Evolutionary conservation across 2,329 filamentous ascomycete species (phyloP).

Genomic region (Gnomoniopsis sp.): DNA sequence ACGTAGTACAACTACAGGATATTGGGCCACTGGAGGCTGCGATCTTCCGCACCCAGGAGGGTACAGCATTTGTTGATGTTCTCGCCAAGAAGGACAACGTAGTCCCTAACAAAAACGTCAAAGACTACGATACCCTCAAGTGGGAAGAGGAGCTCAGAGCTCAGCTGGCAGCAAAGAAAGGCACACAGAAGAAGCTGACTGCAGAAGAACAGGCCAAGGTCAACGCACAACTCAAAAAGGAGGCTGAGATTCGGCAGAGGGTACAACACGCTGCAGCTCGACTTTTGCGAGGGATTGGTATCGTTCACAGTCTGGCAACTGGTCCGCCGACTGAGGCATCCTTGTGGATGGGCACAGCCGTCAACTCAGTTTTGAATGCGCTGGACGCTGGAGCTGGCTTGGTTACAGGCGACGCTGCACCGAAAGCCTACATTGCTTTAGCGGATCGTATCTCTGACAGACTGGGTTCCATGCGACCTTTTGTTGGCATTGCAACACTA

Average conservation of each 20-base stretch:
- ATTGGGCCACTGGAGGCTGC: conserved; percentile 86
- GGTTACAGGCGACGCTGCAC: conserved; percentile 75
- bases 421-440: conserved; percentile 75
- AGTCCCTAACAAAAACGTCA: conserved; percentile 80
- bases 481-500: conserved; percentile 83
- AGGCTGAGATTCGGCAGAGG: conserved; percentile 72
- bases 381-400: conserved; percentile 79
- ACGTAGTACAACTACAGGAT: conserved; percentile 63
- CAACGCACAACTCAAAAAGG: conserved; percentile 85
- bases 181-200: conserved; percentile 84
- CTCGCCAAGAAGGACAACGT: conserved; percentile 74
- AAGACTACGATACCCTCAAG: conserved; percentile 93
- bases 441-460: conserved; percentile 71
- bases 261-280: conserved; percentile 67
- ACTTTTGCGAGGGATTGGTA: conserved; percentile 78
- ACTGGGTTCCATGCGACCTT: conserved; percentile 72
- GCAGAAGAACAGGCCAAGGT: conserved; percentile 87
- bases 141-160: conserved; percentile 92
- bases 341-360: conserved; percentile 81
- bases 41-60: conserved; percentile 88
- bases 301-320: conserved; percentile 76
- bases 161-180: conserved; percentile 90
- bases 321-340: conserved; percentile 87
- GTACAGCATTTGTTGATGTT: conserved; percentile 85
- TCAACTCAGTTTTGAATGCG: conserved; percentile 67